These are phyloP conservation scores for Fraxinus ornus DNA, from an alignment of 305 asterid genomes.

Conservation along the genomic window DNA sequence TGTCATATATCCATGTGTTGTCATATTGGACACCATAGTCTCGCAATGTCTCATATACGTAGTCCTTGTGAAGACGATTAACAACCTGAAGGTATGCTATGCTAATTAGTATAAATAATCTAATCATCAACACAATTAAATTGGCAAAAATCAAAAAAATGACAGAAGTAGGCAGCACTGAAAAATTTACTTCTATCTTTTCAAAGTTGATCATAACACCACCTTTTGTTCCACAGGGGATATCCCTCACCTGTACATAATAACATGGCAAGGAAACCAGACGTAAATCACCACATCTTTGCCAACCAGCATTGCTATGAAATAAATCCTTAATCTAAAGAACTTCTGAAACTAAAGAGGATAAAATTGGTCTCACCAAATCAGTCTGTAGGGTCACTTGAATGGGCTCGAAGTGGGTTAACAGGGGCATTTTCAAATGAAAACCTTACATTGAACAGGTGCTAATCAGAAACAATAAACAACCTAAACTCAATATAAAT, in stretches of 20 bases:
- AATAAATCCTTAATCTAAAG: constrained; percentile 8
- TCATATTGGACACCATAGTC: constrained; percentile 91
- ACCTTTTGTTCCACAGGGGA: constrained; percentile 99
- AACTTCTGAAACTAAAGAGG: constrained; percentile 4
- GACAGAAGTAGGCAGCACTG: constrained; percentile 16
- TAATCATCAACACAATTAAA: constrained; percentile 14
- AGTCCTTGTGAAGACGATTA: constrained; percentile 82
- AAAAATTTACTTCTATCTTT: constrained; percentile 73
- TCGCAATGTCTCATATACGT: constrained; percentile 75
- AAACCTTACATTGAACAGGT: constrained; percentile 50
- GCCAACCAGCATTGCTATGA: background rate
- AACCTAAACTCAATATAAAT: constrained; percentile 15
- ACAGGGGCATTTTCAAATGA: constrained; percentile 79
- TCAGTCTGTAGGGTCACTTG: constrained; percentile 98
- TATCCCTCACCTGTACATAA: constrained; percentile 81
- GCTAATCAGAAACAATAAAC: constrained; percentile 3
- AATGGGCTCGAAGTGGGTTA: constrained; percentile 93
- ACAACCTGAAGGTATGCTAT: constrained; percentile 64
- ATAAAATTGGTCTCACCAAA: constrained; percentile 50
- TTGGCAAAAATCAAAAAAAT: background rate
- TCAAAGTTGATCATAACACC: constrained; percentile 95
- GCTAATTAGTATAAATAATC: constrained; percentile 15
- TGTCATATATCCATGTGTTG: constrained; percentile 97
- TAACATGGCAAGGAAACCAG: constrained; percentile 6
- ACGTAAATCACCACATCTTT: background rate